Percentiles rank a stretch among this genome's conserved stretches.
These are phyloP conservation scores for Boletus insuetus DNA, from an alignment of 768 basidiomycete species.

Conservation along the genomic window DNA sequence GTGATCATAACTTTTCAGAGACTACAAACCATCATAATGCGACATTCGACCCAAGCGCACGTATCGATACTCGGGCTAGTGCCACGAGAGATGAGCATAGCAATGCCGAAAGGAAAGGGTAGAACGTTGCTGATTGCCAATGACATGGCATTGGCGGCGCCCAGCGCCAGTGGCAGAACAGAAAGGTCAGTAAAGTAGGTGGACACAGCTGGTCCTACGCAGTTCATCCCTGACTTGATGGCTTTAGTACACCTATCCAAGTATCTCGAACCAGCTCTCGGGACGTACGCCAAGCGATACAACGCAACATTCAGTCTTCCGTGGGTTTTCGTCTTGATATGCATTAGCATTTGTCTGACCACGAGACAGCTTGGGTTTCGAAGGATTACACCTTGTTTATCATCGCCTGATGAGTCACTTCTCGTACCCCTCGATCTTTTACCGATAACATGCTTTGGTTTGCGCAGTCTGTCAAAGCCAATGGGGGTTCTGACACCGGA, in stretches of 20 bases:
- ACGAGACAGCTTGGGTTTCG: slow-evolving; percentile 77
- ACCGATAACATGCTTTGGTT: neutral
- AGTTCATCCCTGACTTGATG: neutral
- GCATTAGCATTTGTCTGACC: neutral
- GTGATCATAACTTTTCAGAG: slow-evolving; percentile 58
- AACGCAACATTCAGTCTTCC: slow-evolving; percentile 91
- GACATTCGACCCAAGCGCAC: slow-evolving; percentile 36
- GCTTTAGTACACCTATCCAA: slow-evolving; percentile 79
- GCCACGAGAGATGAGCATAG: too few species aligned
- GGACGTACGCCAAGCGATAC: slow-evolving; percentile 93
- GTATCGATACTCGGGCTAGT: slow-evolving; percentile 46
- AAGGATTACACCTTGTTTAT: slow-evolving; percentile 82
- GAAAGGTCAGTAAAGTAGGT: slow-evolving; percentile 88
- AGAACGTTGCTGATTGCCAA: slow-evolving; percentile 1
- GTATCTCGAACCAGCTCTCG: slow-evolving; percentile 87
- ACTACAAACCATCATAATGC: too few species aligned
- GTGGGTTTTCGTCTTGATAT: slow-evolving; percentile 39
- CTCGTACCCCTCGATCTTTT: neutral
- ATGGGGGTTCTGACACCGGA: slow-evolving; percentile 88
- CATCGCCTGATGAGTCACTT: slow-evolving; percentile 47
- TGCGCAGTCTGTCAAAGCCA: slow-evolving; percentile 67
- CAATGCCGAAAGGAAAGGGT: slow-evolving; percentile 21
- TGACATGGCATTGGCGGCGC: slow-evolving; percentile 59
- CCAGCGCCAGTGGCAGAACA: slow-evolving; percentile 80
- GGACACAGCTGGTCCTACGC: neutral